Percentiles rank a stretch among this genome's conserved stretches.
Conservation (phyloP, 139 green algal species). For the Pycnococcus provasolii region DNA sequence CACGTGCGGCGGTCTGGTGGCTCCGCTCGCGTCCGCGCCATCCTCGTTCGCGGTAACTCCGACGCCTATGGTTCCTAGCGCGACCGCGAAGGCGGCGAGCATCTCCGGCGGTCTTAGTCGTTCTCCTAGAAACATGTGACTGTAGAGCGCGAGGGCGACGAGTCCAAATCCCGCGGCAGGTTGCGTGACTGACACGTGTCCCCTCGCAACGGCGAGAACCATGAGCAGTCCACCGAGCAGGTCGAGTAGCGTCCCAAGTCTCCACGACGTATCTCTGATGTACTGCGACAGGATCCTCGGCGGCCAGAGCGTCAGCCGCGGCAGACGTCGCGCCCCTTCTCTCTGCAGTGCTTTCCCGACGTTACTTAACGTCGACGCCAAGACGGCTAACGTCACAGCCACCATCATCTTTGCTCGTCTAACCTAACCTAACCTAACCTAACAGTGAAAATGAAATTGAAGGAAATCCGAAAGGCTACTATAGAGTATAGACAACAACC, state of each 20-base stretch:
- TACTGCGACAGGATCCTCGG: not conserved
- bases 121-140: constrained; percentile 6
- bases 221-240: constrained; percentile 3
- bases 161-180: not conserved
- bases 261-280: not conserved
- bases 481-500: no score
- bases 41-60: not conserved
- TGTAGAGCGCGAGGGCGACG: constrained; percentile 6
- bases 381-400: not conserved
- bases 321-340: constrained; percentile 2
- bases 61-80: not conserved
- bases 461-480: no score
- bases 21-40: no score
- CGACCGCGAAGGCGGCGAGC: not conserved
- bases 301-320: not conserved
- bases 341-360: constrained; percentile 19
- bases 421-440: no score
- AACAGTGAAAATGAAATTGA: no score
- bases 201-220: not conserved
- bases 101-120: not conserved
- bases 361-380: not conserved
- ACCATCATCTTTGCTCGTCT: not conserved
- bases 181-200: constrained; percentile 5
- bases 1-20: not conserved
- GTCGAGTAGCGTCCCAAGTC: not conserved